Base-by-base conservation (phyloP, 441 rosid species). In the Hypseocharis bilobata region DNA sequence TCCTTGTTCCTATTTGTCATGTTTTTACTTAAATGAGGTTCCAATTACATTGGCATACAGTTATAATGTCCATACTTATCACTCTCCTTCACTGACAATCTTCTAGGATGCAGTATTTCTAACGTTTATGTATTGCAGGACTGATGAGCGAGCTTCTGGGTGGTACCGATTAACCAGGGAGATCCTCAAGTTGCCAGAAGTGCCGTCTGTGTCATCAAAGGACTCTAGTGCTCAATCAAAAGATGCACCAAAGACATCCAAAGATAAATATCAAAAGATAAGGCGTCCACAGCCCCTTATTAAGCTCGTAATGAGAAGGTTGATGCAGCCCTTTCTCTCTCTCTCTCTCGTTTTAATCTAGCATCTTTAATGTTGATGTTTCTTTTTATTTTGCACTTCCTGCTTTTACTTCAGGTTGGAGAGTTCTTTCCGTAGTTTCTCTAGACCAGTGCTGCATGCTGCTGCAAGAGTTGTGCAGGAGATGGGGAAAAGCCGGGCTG, bases 261-360 rank as follows among this genome's bases (percentile, higher is more conserved):
- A 88, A 79, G 97, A 95, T 68, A 95, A 92, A 82, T 70, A 87
- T 69, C 84, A 77, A 60, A 95, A 95, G 84, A 76, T 90, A n/a
- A 87, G 93, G 82, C 98, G 99, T 38, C 96, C 99, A 13, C 99
- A 95, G 49, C 91, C 95, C 64, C 92, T 95, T 66, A 92, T 95
- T 73, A 92, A 92, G 79, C 93, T 92, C 68, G 99, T 92, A 51
- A 88, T 95, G 99, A 86, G 99, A 80, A 95, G 99, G 99, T 94
- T 56, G 66, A 68, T 64, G 58, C n/a, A 22, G 44, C 49, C 60
- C 74, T 55, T 66, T 74, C 58, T 62, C 20, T 17, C 44, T 23
- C 28, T 8, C 42, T 23, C 63, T 17, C n/a, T 60, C 29, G 63
- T 49, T 42, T 36, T 25, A 32, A 52, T 49, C 71, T 11, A 56